A percentile compares a stretch with the other conserved stretches of the same genome.
Evolutionary conservation across 148 eudicot genomes (phyloP).

Genomic region (Camellia lanceoleosa): DNA sequence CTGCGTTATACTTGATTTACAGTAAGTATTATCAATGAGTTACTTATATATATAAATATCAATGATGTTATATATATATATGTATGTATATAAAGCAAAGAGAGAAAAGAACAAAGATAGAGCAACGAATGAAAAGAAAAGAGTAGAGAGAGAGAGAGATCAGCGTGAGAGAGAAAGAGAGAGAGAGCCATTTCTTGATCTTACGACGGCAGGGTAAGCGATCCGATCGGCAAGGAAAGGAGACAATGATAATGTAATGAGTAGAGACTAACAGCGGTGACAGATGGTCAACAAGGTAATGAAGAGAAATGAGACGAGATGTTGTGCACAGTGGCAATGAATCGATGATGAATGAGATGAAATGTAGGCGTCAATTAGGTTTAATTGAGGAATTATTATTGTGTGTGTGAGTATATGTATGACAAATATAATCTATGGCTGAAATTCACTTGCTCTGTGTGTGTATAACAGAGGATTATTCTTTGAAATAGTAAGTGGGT

Average conservation of each 20-base stretch:
- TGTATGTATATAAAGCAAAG: background rate
- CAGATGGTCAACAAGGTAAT: background rate
- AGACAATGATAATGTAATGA: background rate
- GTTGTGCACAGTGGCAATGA: too few relatives aligned
- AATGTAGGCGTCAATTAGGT: background rate
- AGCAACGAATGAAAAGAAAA: background rate
- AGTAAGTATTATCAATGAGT: too few relatives aligned
- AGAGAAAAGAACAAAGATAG: background rate
- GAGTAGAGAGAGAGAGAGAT: background rate
- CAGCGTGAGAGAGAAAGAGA: background rate
- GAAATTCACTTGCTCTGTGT: too few relatives aligned
- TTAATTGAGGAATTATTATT: too few relatives aligned
- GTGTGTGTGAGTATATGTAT: background rate
- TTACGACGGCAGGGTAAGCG: background rate
- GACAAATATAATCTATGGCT: too few relatives aligned
- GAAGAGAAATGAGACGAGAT: too few relatives aligned
- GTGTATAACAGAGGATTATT: background rate
- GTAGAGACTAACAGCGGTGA: background rate
- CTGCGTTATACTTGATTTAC: too few relatives aligned
- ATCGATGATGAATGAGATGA: too few relatives aligned
- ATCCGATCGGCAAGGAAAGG: background rate
- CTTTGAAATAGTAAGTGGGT: background rate
- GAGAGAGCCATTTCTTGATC: too few relatives aligned
- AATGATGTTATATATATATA: too few relatives aligned
- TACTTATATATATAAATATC: too few relatives aligned